Conservation (phyloP, 805 yeast genomes). For the Ogataea sp. region DNA sequence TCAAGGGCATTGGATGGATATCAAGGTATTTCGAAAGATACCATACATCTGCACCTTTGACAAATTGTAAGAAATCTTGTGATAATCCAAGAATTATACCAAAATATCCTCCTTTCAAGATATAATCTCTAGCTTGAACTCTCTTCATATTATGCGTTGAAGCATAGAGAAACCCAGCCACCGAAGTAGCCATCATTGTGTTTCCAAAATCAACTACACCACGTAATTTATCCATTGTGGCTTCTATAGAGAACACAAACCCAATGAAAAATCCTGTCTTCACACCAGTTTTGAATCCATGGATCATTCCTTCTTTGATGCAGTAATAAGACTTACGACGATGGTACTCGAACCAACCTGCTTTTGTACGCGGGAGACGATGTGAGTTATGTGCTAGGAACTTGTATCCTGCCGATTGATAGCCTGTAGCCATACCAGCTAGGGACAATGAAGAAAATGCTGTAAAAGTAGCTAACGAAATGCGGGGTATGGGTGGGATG, state of each 20-base stretch:
- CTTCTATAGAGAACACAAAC: conserved; percentile 53
- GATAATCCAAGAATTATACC: conserved; percentile 57
- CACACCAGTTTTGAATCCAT: conserved; percentile 35
- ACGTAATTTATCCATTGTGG: conserved; percentile 43
- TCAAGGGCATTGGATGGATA: conserved; percentile 12
- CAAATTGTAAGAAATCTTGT: conserved; percentile 55
- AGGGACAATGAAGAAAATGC: conserved; percentile 37
- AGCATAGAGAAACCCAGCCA: conserved; percentile 47
- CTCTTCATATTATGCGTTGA: conserved; percentile 32
- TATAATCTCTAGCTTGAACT: conserved; percentile 32
- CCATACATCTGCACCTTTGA: conserved; percentile 62
- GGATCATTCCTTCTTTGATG: conserved; percentile 42
- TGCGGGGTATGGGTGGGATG: conserved; percentile 36
- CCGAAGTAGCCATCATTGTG: conserved; percentile 50
- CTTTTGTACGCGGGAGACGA: conserved; percentile 64
- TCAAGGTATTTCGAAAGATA: conserved; percentile 33
- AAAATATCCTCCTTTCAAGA: conserved; percentile 44
- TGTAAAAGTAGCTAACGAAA: conserved; percentile 31
- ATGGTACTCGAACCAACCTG: conserved; percentile 87
- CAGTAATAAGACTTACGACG: conserved; percentile 75
- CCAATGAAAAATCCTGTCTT: conserved; percentile 38
- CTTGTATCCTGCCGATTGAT: conserved; percentile 43
- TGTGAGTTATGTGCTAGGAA: conserved; percentile 79
- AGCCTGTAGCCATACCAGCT: conserved; percentile 56
- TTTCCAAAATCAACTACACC: conserved; percentile 52